Conservation (phyloP, 2,329 filamentous ascomycete species). For the Nothophaeocryptopus gaeumannii region DNA sequence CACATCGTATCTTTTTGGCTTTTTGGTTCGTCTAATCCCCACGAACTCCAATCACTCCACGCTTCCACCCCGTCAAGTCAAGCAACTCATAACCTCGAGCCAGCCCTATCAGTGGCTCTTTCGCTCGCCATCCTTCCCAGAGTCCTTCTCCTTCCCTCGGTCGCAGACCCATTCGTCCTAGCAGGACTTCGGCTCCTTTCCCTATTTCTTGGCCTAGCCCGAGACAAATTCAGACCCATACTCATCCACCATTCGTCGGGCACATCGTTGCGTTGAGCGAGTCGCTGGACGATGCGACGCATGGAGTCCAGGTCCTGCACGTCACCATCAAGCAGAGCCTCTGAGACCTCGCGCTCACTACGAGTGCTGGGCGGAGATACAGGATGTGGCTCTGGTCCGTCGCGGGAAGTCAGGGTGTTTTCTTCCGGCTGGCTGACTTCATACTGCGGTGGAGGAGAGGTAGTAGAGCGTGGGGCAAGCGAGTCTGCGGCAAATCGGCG, state of each 20-base stretch:
- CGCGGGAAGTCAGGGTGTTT: constrained; percentile 19
- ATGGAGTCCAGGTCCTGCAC: constrained; percentile 57
- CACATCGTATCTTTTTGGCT: too few species aligned
- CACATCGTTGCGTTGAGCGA: constrained; percentile 70
- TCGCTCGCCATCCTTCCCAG: too few species aligned
- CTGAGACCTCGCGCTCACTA: constrained; percentile 22
- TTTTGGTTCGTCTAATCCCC: too few species aligned
- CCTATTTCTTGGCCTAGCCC: constrained; percentile 19
- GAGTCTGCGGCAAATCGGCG: constrained; percentile 22
- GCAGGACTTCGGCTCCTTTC: too few species aligned
- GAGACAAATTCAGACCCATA: constrained; percentile 39
- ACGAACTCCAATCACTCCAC: too few species aligned
- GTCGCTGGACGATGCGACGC: constrained; percentile 67
- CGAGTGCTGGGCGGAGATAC: constrained; percentile 28
- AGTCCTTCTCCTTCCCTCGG: too few species aligned
- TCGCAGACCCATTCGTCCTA: too few species aligned
- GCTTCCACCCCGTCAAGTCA: too few species aligned
- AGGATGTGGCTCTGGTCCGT: constrained; percentile 27
- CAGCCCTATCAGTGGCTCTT: too few species aligned
- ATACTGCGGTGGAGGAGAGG: constrained; percentile 29
- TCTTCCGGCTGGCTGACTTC: background rate
- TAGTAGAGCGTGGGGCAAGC: constrained; percentile 7
- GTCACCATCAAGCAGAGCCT: constrained; percentile 26
- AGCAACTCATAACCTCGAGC: too few species aligned
- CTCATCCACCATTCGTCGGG: constrained; percentile 76